phyloP scores from a whole-genome alignment of 352 stramenopile genomes.

The Saprolegnia parasitica region DNA sequence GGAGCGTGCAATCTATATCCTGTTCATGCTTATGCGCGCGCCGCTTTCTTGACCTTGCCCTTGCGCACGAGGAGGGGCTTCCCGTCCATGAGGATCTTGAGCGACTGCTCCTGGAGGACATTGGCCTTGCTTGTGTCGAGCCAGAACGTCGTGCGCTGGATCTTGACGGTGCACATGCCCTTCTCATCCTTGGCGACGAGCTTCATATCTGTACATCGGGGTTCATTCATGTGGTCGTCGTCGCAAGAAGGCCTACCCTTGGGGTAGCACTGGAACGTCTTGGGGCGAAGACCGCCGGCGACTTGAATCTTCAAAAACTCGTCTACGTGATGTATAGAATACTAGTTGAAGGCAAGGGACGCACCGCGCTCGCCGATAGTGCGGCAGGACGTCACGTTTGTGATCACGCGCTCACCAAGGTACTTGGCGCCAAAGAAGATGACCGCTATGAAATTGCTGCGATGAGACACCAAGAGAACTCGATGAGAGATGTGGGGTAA shows the following conservation, averaged over 20 bases:
- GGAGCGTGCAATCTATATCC: background rate
- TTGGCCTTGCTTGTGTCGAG: constrained; percentile 10
- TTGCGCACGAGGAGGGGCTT: constrained; percentile 21
- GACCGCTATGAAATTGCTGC: background rate
- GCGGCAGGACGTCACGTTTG: constrained; percentile 7
- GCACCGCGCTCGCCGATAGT: constrained; percentile 17
- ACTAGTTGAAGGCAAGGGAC: background rate
- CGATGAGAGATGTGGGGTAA: background rate
- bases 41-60: constrained; percentile 4
- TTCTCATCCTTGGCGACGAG: constrained; percentile 18
- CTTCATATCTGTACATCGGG: constrained; percentile 1
- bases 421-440: constrained; percentile 24
- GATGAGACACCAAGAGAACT: background rate
- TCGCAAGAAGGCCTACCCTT: background rate
- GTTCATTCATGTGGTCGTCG: background rate
- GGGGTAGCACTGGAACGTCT: constrained; percentile 19
- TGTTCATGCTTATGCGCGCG: constrained; percentile 2
- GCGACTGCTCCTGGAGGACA: background rate
- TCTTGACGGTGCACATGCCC: constrained; percentile 16
- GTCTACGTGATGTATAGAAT: background rate
- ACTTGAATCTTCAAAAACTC: constrained; percentile 21
- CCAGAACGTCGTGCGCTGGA: constrained; percentile 25
- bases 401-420: constrained; percentile 11
- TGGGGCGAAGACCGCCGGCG: constrained; percentile 9
- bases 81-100: constrained; percentile 14